These are phyloP conservation scores for Amphirosellinia nigrospora DNA, from an alignment of 495 filamentous ascomycete genomes.

Conservation along the genomic window DNA sequence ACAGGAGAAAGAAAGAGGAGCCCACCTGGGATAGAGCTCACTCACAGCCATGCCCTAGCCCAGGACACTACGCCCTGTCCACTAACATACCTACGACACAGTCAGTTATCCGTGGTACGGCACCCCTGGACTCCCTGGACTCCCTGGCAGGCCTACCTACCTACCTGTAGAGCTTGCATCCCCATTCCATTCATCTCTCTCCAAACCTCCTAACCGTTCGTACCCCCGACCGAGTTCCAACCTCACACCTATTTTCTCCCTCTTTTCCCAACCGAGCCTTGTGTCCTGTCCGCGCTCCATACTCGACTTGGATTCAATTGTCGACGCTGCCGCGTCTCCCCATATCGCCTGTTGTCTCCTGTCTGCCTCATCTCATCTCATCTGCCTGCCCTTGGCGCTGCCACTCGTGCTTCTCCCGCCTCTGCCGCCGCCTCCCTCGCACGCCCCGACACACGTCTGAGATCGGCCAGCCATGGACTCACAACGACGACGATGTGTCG, in stretches of 20 bases:
- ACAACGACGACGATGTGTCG: slow-evolving; percentile 62
- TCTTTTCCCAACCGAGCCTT: slow-evolving; percentile 38
- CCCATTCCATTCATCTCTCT: slow-evolving; percentile 24
- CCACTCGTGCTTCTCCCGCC: slow-evolving; percentile 30
- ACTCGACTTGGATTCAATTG: slow-evolving; percentile 27
- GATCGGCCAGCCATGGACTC: slow-evolving; percentile 49
- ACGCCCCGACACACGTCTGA: slow-evolving; percentile 34
- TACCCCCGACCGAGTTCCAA: slow-evolving; percentile 43
- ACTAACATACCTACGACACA: neutral
- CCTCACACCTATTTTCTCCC: slow-evolving; percentile 42
- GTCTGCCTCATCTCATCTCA: slow-evolving; percentile 26
- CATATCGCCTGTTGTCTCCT: slow-evolving; percentile 33
- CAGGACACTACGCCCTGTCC: neutral
- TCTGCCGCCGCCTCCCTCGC: slow-evolving; percentile 33
- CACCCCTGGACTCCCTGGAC: neutral
- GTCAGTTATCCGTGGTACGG: neutral
- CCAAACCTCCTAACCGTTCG: slow-evolving; percentile 37
- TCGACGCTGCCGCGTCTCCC: slow-evolving; percentile 29
- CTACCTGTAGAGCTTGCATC: slow-evolving; percentile 20
- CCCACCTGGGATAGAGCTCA: neutral
- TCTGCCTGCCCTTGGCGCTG: slow-evolving; percentile 36
- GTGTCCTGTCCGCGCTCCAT: slow-evolving; percentile 32
- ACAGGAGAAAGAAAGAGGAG: slow-evolving; percentile 12
- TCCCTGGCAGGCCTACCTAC: neutral
- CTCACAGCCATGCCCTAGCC: neutral